A percentile compares a stretch with the other conserved stretches of the same genome.
These are phyloP conservation scores for Thelonectria discophora DNA, from an alignment of 2,329 filamentous ascomycete genomes.

Conservation along the genomic window DNA sequence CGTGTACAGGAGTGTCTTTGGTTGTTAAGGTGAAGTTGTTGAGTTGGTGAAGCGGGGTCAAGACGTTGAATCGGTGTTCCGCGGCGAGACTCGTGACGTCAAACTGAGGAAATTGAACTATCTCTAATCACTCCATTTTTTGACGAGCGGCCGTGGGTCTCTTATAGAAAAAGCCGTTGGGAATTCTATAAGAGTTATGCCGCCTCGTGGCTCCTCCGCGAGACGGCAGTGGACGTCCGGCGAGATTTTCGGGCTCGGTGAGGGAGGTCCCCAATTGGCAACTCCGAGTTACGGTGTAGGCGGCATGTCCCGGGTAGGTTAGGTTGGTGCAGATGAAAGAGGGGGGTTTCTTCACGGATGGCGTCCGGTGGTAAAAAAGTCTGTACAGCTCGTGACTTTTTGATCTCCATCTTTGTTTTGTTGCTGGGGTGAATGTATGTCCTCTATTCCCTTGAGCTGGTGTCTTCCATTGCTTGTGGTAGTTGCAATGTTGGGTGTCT, in stretches of 20 bases:
- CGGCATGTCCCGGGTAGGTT: slow-evolving; percentile 31
- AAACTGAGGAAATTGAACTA: not conserved
- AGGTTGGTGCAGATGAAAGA: not conserved
- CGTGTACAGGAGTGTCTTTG: slow-evolving; percentile 16
- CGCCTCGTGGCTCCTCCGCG: slow-evolving; percentile 9
- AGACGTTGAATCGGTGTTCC: not conserved
- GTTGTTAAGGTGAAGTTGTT: not conserved
- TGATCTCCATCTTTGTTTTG: too few species aligned
- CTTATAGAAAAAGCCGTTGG: too few species aligned
- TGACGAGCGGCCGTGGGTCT: slow-evolving; percentile 4
- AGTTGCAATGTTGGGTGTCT: too few species aligned
- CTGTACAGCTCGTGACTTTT: too few species aligned
- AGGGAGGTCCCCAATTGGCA: slow-evolving; percentile 13
- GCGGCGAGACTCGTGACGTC: not conserved
- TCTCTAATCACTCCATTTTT: too few species aligned
- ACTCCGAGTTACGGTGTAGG: slow-evolving; percentile 12
- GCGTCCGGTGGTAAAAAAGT: too few species aligned
- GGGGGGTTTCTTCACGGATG: too few species aligned
- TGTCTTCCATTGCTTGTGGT: too few species aligned
- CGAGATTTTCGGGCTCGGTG: not conserved
- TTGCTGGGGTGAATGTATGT: too few species aligned
- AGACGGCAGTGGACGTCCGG: slow-evolving; percentile 15
- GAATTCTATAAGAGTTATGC: slow-evolving; percentile 1
- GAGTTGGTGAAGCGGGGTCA: not conserved
- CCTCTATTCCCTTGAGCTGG: too few species aligned